Conservation (phyloP, 345 rosid species). For the Eucalyptus viminalis region DNA sequence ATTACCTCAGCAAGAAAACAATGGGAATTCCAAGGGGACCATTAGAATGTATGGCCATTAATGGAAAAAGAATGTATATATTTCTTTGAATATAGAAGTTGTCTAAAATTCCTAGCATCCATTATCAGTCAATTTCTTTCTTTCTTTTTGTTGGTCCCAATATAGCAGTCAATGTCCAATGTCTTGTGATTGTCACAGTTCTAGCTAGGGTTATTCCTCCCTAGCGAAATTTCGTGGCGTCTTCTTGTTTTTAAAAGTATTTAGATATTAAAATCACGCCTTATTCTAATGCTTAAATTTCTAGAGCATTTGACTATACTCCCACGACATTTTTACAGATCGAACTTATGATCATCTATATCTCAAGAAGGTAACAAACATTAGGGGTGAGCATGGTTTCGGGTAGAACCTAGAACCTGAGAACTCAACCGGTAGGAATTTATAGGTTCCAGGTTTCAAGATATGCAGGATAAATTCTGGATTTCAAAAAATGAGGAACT, state of each 20-base stretch:
- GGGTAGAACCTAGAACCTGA: no score
- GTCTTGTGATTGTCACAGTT: background rate
- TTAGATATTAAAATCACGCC: background rate
- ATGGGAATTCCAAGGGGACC: background rate
- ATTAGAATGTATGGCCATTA: background rate
- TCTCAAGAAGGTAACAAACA: background rate
- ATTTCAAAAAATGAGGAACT: no score
- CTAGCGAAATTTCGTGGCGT: background rate
- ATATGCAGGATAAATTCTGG: fast-evolving
- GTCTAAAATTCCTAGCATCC: background rate
- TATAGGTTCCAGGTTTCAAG: no score
- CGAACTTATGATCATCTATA: background rate
- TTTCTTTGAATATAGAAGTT: background rate
- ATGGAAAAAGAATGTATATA: background rate
- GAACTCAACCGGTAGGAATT: no score
- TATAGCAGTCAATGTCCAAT: background rate
- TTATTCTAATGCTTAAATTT: background rate
- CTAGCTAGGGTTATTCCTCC: background rate
- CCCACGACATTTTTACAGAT: background rate
- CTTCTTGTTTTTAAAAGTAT: background rate
- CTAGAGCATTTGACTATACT: background rate
- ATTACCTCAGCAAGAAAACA: background rate
- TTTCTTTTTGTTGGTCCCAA: background rate
- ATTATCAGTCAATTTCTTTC: background rate
- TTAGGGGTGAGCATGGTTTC: background rate